Percentiles rank a stretch among this genome's conserved stretches.
Conservation (phyloP, 73 alveolate genomes). For the Paraurostyla sp. region DNA sequence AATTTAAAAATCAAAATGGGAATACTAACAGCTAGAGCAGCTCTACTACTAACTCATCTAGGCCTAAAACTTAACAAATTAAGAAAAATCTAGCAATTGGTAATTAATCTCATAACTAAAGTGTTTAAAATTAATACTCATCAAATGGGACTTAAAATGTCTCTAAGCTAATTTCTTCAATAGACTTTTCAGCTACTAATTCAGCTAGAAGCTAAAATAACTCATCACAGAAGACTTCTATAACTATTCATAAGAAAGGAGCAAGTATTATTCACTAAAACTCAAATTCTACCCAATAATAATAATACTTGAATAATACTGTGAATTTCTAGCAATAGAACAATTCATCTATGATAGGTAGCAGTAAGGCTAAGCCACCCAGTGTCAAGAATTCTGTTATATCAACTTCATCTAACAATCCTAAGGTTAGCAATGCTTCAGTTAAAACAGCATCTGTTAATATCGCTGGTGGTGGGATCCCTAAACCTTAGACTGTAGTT, state of each 20-base stretch:
- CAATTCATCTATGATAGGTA: not conserved
- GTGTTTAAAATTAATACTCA: too few species aligned
- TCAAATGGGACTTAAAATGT: slow-evolving; percentile 13
- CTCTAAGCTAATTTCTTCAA: not conserved
- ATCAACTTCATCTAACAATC: not conserved
- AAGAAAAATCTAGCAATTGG: not conserved
- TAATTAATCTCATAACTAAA: not conserved
- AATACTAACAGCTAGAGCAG: not conserved
- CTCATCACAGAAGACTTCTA: not conserved
- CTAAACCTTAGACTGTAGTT: slow-evolving; percentile 19
- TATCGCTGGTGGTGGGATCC: slow-evolving; percentile 32
- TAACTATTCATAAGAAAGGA: slow-evolving; percentile 12
- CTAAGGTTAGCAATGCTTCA: not conserved
- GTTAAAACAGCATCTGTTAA: slow-evolving; percentile 26
- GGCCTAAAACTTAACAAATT: slow-evolving; percentile 16
- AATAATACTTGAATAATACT: slow-evolving; percentile 5
- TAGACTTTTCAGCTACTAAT: not conserved
- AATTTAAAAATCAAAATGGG: not conserved
- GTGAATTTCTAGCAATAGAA: not conserved
- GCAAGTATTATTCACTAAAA: not conserved
- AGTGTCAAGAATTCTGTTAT: not conserved
- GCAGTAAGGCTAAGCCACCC: not conserved
- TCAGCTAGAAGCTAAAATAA: slow-evolving; percentile 5
- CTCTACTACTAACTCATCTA: not conserved
- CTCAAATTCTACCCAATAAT: not conserved